Conservation (phyloP, 1,139 yeast species). For the Yamadazyma siamensis region DNA sequence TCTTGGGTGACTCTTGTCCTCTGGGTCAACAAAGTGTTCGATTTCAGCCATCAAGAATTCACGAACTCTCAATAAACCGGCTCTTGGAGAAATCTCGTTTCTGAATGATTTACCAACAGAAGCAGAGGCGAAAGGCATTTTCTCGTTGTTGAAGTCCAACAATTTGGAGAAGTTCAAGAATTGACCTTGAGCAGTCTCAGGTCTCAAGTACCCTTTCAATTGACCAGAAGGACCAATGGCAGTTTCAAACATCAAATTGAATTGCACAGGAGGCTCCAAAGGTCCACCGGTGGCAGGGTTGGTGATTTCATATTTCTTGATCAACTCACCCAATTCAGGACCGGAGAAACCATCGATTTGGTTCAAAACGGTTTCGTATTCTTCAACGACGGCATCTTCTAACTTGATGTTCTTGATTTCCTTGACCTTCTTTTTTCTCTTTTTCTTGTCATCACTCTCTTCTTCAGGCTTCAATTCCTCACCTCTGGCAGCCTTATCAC, state of each 20-base stretch:
- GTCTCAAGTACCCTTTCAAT: constrained; percentile 91
- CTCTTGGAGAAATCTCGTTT: constrained; percentile 97
- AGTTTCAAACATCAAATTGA: constrained; percentile 98
- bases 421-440: constrained; percentile 96
- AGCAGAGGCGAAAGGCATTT: constrained; percentile 99
- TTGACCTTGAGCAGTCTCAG: constrained; percentile 99
- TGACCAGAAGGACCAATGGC: constrained; percentile 99
- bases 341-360: constrained; percentile 96
- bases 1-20: constrained; percentile 75
- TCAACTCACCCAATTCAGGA: constrained; percentile 83
- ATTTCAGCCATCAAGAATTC: constrained; percentile 99
- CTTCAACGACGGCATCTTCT: constrained; percentile 73
- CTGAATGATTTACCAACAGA: constrained; percentile 98
- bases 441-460: constrained; percentile 68
- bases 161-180: constrained; percentile 92
- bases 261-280: constrained; percentile 87
- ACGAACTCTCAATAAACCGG: constrained; percentile 95
- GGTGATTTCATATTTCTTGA: constrained; percentile 73
- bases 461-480: constrained; percentile 49
- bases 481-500: constrained; percentile 95
- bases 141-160: constrained; percentile 90
- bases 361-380: constrained; percentile 84
- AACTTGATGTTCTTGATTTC: constrained; percentile 86
- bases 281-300: constrained; percentile 89
- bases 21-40: constrained; percentile 96